Percentiles rank a stretch among this genome's conserved stretches.
Conservation (phyloP, 73 alveolate genomes). For the Paramecium pentaurelia region DNA sequence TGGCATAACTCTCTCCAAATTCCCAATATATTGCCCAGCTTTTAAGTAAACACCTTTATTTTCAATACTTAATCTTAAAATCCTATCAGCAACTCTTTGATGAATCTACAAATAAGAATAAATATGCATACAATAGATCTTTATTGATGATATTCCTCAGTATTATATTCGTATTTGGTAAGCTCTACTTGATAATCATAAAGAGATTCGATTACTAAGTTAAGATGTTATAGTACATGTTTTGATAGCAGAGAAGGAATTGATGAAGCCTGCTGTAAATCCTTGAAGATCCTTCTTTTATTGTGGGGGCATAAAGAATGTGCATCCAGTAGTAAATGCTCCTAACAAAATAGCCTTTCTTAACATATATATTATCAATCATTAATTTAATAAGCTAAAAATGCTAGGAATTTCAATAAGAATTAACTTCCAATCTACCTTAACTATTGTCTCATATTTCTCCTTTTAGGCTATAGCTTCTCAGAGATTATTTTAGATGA, state of each 20-base stretch:
- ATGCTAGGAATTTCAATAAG: neutral
- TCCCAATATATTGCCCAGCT: conserved; percentile 68
- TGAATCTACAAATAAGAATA: conserved; percentile 30
- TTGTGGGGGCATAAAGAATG: neutral
- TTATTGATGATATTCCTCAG: conserved; percentile 51
- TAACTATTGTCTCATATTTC: neutral
- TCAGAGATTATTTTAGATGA: neutral
- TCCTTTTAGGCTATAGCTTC: neutral
- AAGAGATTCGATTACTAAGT: conserved; percentile 19
- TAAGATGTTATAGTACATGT: neutral
- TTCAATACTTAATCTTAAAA: conserved; percentile 46
- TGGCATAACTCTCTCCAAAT: conserved; percentile 70
- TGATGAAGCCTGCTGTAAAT: conserved; percentile 27
- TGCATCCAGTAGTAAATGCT: neutral
- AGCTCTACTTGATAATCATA: conserved; percentile 47
- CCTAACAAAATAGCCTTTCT: neutral
- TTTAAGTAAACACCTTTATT: conserved; percentile 70
- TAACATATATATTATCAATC: neutral
- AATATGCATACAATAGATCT: conserved; percentile 37
- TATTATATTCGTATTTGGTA: conserved; percentile 23
- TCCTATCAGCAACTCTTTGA: conserved; percentile 62
- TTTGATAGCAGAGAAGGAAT: conserved; percentile 47
- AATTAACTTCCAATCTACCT: neutral
- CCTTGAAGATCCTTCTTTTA: conserved; percentile 14
- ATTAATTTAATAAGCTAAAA: neutral